Conservation (phyloP, 371 early-diverging fungal species). For the Blakeslea trispora region DNA sequence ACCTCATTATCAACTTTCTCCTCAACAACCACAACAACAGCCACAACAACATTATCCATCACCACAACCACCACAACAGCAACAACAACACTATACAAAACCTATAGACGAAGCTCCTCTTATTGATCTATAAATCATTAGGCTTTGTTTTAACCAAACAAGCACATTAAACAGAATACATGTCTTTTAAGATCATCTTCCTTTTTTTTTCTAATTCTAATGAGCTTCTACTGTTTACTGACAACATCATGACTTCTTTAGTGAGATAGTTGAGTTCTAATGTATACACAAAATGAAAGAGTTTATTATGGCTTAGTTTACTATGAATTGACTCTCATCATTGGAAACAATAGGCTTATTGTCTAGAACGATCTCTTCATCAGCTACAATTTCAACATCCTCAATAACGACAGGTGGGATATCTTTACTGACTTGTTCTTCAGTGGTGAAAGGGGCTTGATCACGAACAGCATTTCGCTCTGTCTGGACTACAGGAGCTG, state of each 20-base stretch:
- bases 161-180: too few relatives aligned
- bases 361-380: background rate
- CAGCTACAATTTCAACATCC: background rate
- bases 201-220: background rate
- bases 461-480: background rate
- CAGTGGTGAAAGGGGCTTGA: background rate
- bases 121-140: slow-evolving; percentile 22
- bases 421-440: background rate
- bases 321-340: background rate
- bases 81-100: slow-evolving; percentile 8
- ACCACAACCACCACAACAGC: slow-evolving; percentile 9
- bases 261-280: too few relatives aligned
- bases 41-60: background rate
- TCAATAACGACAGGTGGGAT: background rate
- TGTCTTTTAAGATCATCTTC: background rate
- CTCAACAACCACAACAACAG: slow-evolving; percentile 4
- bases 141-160: too few relatives aligned
- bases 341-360: background rate
- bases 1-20: slow-evolving; percentile 13
- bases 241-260: too few relatives aligned
- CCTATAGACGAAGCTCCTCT: slow-evolving; percentile 29
- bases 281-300: too few relatives aligned
- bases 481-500: background rate
- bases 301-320: too few relatives aligned
- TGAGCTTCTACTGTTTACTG: too few relatives aligned